These are phyloP conservation scores for Puya raimondii DNA, from an alignment of 176 grass and related monocot species.

Conservation along the genomic window DNA sequence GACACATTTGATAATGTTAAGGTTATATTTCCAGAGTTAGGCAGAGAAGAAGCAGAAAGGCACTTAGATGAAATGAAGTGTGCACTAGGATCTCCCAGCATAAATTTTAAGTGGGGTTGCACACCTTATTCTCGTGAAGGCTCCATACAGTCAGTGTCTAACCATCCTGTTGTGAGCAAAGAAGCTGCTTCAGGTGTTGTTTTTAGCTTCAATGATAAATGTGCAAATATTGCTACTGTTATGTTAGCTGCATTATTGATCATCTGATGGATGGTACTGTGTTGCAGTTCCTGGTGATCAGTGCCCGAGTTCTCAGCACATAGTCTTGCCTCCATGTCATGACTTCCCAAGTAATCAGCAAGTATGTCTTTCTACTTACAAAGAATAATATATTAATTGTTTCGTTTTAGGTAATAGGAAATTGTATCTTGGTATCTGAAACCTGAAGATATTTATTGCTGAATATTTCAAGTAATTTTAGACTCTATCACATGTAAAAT, in stretches of 20 bases:
- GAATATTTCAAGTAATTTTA: neutral
- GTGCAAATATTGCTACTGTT: neutral
- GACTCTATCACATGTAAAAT: too few relatives aligned
- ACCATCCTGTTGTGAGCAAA: neutral
- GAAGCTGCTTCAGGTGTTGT: slow-evolving; percentile 5
- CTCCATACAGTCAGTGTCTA: neutral
- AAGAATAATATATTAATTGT: neutral
- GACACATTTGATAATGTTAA: slow-evolving; percentile 17
- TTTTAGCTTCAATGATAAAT: neutral
- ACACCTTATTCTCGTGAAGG: slow-evolving; percentile 4
- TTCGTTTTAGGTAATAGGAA: neutral
- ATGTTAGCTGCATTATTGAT: neutral
- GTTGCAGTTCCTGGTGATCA: slow-evolving; percentile 3
- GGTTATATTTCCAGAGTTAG: slow-evolving; percentile 53
- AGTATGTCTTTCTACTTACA: neutral
- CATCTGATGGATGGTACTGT: neutral
- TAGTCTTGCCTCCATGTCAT: neutral
- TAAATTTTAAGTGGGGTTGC: slow-evolving; percentile 12
- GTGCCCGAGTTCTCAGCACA: neutral
- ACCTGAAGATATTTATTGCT: too few relatives aligned
- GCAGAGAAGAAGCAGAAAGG: slow-evolving; percentile 43
- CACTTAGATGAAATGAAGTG: slow-evolving; percentile 40
- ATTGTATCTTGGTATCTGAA: neutral
- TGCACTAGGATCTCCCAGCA: neutral
- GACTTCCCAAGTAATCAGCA: neutral